Percentiles rank a stretch among this genome's conserved stretches.
Evolutionary conservation across 176 grass and related monocot species (phyloP).

Genomic region (Zea luxurians): DNA sequence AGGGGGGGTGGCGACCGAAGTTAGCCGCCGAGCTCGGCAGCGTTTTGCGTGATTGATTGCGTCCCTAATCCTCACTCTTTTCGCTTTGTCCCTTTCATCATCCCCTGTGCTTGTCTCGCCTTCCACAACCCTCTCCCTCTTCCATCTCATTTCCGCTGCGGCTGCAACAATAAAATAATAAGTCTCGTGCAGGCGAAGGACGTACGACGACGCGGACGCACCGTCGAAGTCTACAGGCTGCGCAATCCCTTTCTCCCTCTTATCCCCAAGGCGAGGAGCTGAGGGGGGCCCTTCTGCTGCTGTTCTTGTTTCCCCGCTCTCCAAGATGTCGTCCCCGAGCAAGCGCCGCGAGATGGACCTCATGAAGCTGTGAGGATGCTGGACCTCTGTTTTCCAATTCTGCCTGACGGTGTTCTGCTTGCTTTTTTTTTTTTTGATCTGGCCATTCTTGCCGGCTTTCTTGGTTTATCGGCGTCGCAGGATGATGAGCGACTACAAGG

Average conservation of each 20-base stretch:
- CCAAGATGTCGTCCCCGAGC: slow-evolving; percentile 85
- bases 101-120: slow-evolving; percentile 27
- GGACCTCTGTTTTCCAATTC: background rate
- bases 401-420: background rate
- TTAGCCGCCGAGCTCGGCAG: slow-evolving; percentile 3
- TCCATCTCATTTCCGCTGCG: background rate
- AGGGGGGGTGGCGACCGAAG: background rate
- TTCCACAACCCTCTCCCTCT: background rate
- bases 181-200: slow-evolving; percentile 34
- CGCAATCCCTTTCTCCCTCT: slow-evolving; percentile 31
- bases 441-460: slow-evolving; percentile 18
- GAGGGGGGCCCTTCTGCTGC: background rate
- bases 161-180: slow-evolving; percentile 32
- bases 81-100: slow-evolving; percentile 30
- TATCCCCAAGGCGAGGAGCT: slow-evolving; percentile 38
- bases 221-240: slow-evolving; percentile 30
- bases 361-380: slow-evolving; percentile 88
- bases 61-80: background rate
- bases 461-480: slow-evolving; percentile 40
- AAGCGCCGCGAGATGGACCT: slow-evolving; percentile 99
- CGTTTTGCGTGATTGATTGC: slow-evolving; percentile 8
- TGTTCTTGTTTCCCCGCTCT: background rate
- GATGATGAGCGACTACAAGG: slow-evolving; percentile 99
- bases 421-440: slow-evolving; percentile 7
- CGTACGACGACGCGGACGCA: slow-evolving; percentile 35